These are phyloP conservation scores for Tetrapyrgos nigripes DNA, from an alignment of 1,284 basidiomycete genomes.

Conservation along the genomic window DNA sequence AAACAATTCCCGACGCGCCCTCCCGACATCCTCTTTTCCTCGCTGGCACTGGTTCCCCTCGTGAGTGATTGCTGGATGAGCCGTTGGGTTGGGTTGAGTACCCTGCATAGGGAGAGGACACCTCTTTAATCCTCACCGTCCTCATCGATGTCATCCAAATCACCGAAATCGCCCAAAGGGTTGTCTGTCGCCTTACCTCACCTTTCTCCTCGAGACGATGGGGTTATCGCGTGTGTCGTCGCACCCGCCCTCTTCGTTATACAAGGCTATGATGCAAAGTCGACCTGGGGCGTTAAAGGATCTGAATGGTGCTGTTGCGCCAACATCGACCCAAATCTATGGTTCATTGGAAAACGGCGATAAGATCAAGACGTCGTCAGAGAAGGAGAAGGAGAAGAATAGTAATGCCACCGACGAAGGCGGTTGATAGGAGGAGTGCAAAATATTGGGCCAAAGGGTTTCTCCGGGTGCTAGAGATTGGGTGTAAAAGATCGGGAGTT, in stretches of 20 bases:
- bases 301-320: no score
- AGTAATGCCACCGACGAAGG: constrained; percentile 4
- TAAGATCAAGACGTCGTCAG: no score
- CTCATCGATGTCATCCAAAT: neutral
- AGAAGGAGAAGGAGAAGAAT: neutral
- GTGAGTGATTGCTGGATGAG: no score
- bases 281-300: constrained; percentile 19
- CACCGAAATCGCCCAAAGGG: constrained; percentile 5
- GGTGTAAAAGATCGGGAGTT: constrained; percentile 54
- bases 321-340: no score
- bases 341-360: no score
- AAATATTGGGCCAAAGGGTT: constrained; percentile 49
- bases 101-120: no score
- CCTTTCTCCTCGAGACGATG: constrained; percentile 60
- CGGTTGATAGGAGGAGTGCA: constrained; percentile 38
- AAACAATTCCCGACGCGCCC: no score
- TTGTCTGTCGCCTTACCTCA: constrained; percentile 1
- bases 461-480: constrained; percentile 54
- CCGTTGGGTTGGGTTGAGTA: no score
- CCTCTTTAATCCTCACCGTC: neutral
- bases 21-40: no score
- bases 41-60: no score
- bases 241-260: constrained; percentile 61
- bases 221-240: constrained; percentile 75
- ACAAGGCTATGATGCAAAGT: constrained; percentile 58